phyloP scores from a whole-genome alignment of 345 rosid species.

The Linum tenue region DNA sequence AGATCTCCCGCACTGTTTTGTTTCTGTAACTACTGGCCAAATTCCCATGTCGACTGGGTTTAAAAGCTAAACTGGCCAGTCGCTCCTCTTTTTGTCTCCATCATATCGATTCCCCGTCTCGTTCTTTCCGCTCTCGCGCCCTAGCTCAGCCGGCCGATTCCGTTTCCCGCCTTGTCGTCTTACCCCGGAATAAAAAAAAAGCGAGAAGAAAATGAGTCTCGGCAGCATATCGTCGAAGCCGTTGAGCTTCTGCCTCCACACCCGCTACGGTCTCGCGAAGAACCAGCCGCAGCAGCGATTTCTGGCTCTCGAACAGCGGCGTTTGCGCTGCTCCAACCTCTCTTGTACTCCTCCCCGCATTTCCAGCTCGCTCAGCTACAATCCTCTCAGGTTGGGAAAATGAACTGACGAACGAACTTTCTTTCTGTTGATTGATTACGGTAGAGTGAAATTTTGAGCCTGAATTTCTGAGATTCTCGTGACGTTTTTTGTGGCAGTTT shows the following conservation, averaged over 20 bases:
- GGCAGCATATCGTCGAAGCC: not conserved
- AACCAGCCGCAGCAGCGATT: not conserved
- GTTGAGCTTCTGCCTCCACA: not conserved
- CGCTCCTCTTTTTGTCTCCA: no score
- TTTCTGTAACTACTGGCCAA: not conserved
- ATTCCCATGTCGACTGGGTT: not conserved
- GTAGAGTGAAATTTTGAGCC: not conserved
- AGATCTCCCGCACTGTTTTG: not conserved
- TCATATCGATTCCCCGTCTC: no score
- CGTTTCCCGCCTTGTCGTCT: not conserved
- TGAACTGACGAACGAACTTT: not conserved
- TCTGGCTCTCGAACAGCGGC: not conserved
- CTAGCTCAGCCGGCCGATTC: not conserved
- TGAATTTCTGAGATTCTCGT: not conserved
- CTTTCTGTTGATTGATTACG: not conserved
- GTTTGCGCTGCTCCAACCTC: not conserved
- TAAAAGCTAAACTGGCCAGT: no score
- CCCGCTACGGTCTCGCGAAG: not conserved
- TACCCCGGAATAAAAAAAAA: not conserved
- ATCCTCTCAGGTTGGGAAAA: slow-evolving; percentile 43
- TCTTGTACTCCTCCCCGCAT: slow-evolving; percentile 4
- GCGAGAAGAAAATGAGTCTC: not conserved
- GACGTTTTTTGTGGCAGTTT: slow-evolving; percentile 22
- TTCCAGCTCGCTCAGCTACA: slow-evolving; percentile 32
- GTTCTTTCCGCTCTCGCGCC: no score